Evolutionary conservation across 768 basidiomycete species (phyloP).

Genomic region (Rubroboletus pulcherrimus): DNA sequence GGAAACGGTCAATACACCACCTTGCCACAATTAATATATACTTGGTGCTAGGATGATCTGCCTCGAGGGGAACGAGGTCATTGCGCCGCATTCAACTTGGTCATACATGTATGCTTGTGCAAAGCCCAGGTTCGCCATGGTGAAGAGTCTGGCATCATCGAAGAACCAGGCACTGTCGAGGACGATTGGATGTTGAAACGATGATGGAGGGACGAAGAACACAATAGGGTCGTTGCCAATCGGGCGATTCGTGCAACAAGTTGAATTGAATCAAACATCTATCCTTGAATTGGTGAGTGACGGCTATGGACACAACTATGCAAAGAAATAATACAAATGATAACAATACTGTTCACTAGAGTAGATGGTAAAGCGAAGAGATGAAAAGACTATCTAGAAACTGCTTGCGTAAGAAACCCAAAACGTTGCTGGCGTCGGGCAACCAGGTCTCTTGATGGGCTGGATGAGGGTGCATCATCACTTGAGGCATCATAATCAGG

Average conservation of each 20-base stretch:
- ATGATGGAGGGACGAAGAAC: too few species aligned
- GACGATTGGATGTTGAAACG: background rate
- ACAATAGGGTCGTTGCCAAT: background rate
- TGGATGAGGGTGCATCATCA: conserved; percentile 47
- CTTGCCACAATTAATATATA: background rate
- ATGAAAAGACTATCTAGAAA: conserved; percentile 10
- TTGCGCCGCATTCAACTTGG: background rate
- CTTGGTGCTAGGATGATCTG: too few species aligned
- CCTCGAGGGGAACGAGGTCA: background rate
- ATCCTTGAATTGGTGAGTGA: conserved; percentile 4
- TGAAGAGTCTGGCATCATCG: background rate
- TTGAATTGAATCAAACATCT: background rate
- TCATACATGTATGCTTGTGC: background rate
- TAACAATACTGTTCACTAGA: conserved; percentile 9
- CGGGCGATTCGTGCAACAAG: background rate
- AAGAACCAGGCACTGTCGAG: background rate
- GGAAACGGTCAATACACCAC: too few species aligned
- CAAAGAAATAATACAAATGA: conserved; percentile 23
- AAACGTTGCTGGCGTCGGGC: conserved; percentile 38
- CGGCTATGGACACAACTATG: conserved; percentile 22
- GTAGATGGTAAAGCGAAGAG: conserved; percentile 17
- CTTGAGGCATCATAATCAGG: conserved; percentile 39
- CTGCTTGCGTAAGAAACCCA: conserved; percentile 3
- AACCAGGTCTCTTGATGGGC: conserved; percentile 46
- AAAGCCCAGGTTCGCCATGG: background rate